Conservation (phyloP, 805 yeast species). For the Lipomyces oligophaga region DNA sequence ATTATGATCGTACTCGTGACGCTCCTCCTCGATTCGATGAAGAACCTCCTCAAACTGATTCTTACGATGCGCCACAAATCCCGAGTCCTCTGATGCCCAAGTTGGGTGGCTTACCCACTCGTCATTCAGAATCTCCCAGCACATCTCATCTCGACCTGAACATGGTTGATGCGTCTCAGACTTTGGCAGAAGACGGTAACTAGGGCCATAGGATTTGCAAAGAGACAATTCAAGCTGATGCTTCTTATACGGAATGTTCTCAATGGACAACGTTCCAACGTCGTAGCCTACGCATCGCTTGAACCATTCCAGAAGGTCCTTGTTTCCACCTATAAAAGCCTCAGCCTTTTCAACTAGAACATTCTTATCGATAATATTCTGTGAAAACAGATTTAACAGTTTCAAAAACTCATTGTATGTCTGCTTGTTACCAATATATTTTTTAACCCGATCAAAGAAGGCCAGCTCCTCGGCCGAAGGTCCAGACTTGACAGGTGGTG, state of each 20-base stretch:
- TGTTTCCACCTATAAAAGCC: conserved; percentile 74
- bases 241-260: conserved; percentile 79
- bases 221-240: conserved; percentile 84
- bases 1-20: conserved; percentile 93
- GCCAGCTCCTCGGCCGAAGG: conserved; percentile 78
- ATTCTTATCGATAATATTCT: conserved; percentile 79
- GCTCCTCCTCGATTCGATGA: conserved; percentile 93
- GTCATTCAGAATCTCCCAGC: conserved; percentile 97
- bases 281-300: conserved; percentile 85
- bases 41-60: conserved; percentile 96
- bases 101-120: conserved; percentile 99
- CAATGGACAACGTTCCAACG: conserved; percentile 80
- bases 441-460: conserved; percentile 89
- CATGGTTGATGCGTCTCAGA: conserved; percentile 96
- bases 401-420: conserved; percentile 90
- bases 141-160: conserved; percentile 97
- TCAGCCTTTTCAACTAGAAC: conserved; percentile 81
- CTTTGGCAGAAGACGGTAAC: conserved; percentile 87
- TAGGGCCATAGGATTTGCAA: conserved; percentile 93
- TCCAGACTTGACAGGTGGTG: conserved; percentile 48
- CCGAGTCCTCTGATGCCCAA: conserved; percentile 99
- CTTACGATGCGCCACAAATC: conserved; percentile 97
- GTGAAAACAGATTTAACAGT: conserved; percentile 79
- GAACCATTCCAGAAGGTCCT: conserved; percentile 85
- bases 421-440: conserved; percentile 80